These are phyloP conservation scores for Coemansia sp. DNA, from an alignment of 192 early-diverging fungal genomes.

Conservation along the genomic window DNA sequence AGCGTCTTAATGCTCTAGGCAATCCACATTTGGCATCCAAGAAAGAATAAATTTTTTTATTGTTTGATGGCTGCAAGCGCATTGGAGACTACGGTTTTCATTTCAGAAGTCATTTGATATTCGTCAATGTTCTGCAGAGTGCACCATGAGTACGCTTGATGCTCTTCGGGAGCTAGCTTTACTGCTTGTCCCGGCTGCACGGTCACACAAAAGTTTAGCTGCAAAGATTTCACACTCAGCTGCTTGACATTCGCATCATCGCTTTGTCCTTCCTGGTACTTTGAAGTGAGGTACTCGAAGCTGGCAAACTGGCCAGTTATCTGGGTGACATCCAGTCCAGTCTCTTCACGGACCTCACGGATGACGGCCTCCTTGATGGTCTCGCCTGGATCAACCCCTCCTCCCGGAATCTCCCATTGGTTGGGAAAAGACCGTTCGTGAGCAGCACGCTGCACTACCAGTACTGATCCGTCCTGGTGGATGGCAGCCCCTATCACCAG, in stretches of 20 bases:
- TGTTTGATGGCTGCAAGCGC: conserved; percentile 8
- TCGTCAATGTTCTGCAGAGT: conserved; percentile 19
- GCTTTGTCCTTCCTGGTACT: conserved; percentile 21
- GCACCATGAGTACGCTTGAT: conserved; percentile 28
- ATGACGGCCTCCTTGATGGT: conserved; percentile 30
- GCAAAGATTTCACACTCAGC: conserved; percentile 19
- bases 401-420: conserved; percentile 51
- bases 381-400: conserved; percentile 43
- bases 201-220: conserved; percentile 45
- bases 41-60: conserved; percentile 28
- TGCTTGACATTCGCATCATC: background rate
- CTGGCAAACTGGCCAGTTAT: conserved; percentile 33
- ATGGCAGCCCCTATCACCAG: conserved; percentile 45
- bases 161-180: conserved; percentile 30
- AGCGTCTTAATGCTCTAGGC: conserved; percentile 70
- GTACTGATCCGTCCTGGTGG: conserved; percentile 9
- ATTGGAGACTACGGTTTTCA: conserved; percentile 34
- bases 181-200: conserved; percentile 3
- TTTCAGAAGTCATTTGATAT: conserved; percentile 32
- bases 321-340: conserved; percentile 22
- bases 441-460: conserved; percentile 44
- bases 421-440: conserved; percentile 42
- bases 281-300: conserved; percentile 34
- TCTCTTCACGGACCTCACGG: conserved; percentile 50
- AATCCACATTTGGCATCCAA: conserved; percentile 52